Percentiles rank a stretch among this genome's conserved stretches.
Conservation (phyloP, 2,329 filamentous ascomycete species). For the Cercospora beticola region DNA sequence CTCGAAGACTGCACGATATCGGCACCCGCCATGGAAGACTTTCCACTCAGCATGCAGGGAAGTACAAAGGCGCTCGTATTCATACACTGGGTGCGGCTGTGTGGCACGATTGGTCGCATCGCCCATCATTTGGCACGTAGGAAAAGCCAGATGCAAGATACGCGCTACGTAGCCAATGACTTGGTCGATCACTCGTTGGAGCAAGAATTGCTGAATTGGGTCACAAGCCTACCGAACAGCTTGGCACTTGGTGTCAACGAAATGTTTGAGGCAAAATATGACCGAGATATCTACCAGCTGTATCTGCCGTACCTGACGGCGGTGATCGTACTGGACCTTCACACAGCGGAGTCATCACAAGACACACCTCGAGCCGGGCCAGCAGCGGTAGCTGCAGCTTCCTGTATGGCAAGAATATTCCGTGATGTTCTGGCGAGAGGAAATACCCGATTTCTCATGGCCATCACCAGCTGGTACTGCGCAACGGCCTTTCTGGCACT, state of each 20-base stretch:
- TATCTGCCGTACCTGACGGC: not conserved
- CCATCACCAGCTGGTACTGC: not conserved
- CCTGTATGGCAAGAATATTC: slow-evolving; percentile 13
- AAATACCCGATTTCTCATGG: not conserved
- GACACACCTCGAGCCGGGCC: slow-evolving; percentile 6
- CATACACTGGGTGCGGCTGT: not conserved
- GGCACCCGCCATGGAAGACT: not conserved
- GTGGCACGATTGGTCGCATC: not conserved
- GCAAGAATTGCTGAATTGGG: not conserved
- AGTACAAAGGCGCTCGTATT: not conserved
- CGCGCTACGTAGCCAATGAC: not conserved
- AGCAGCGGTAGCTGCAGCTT: slow-evolving; percentile 11
- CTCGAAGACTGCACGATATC: not conserved
- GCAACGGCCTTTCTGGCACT: not conserved
- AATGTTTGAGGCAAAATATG: not conserved
- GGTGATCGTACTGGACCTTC: not conserved
- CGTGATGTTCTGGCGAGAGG: not conserved
- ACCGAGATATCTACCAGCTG: not conserved
- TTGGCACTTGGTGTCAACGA: not conserved
- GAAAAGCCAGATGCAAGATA: not conserved
- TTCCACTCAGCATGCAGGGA: not conserved
- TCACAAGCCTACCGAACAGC: not conserved
- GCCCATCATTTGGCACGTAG: not conserved
- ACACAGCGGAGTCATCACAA: not conserved
- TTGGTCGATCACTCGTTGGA: not conserved